Evolutionary conservation across 768 basidiomycete species (phyloP), one percentile per base, ranked within the genome.

Genomic region (Gymnopilus junonius): DNA sequence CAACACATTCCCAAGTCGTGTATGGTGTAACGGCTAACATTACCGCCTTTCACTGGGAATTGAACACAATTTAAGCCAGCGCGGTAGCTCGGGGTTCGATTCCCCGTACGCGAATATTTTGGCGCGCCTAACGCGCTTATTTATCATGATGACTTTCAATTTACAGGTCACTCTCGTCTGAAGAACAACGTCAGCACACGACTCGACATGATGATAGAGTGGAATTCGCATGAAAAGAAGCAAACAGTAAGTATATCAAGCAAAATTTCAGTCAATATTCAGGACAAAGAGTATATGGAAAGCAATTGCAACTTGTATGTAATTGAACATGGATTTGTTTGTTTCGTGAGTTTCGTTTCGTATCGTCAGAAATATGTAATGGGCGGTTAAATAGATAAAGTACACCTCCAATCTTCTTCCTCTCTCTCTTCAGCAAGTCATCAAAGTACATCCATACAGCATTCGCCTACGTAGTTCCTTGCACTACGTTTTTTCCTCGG

Each of bases 21-120:
- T 84, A 84, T 84, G 83, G 83, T 84, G 83, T 84, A 85, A 84
- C 72, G 83, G 83, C 82, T 82, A 85, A 83, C 83, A 84, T 85
- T 83, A 77, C 82, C 83, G 83, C 83, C 83, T 85, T 77, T 84
- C 83, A 55, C 74, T n/a, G n/a, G n/a, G n/a, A n/a, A n/a, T n/a
- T n/a, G n/a, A n/a, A n/a, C n/a, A n/a, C n/a, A n/a, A n/a, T n/a
- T n/a, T n/a, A n/a, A n/a, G n/a, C n/a, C n/a, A n/a, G n/a, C 74
- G 82, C 82, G 81, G 80, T 77, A 81, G 82, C 82, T 82, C 82
- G 82, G 81, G 82, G 81, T 82, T 82, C 81, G 82, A 82, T 79
- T 82, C 81, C 81, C 81, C 80, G 81, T 83, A 82, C n/a, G 7
- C 17, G 40, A 42, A 42, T 1, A n/a, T n/a, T n/a, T n/a, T n/a